A percentile compares a stretch with the other conserved stretches of the same genome.
Conservation (phyloP, 257 asterid genomes). For the Solanum clarkiae region DNA sequence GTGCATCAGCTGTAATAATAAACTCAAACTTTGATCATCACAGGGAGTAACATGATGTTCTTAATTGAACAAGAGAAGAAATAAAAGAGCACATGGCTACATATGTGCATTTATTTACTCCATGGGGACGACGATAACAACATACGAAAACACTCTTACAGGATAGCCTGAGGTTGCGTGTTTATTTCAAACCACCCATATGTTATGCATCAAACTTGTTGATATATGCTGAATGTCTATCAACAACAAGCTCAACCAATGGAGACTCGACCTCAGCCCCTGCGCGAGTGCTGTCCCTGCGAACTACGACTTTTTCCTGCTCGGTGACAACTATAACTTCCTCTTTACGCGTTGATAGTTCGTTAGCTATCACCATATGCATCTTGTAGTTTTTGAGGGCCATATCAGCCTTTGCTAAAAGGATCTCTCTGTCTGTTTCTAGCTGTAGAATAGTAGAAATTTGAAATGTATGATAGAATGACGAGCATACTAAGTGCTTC, state of each 20-base stretch:
- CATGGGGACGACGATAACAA: background rate
- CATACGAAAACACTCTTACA: background rate
- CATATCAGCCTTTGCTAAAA: conserved; percentile 55
- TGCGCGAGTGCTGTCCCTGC: conserved; percentile 32
- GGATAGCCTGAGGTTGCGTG: background rate
- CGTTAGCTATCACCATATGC: conserved; percentile 90
- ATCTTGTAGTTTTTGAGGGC: conserved; percentile 61
- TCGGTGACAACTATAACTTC: conserved; percentile 59
- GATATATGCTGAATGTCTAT: conserved; percentile 46
- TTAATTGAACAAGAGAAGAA: too few relatives aligned
- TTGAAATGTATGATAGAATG: background rate
- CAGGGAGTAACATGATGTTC: too few relatives aligned
- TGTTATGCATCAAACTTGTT: background rate
- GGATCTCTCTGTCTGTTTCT: conserved; percentile 75
- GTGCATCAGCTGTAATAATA: too few relatives aligned
- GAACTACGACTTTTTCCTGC: conserved; percentile 36
- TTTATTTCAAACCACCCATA: background rate
- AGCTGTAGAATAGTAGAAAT: conserved; percentile 22
- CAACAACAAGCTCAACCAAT: conserved; percentile 50
- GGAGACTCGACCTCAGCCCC: conserved; percentile 67
- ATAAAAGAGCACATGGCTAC: too few relatives aligned
- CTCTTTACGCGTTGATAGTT: conserved; percentile 78
- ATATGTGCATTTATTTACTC: background rate
- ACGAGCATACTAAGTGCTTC: too few relatives aligned
- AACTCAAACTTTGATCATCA: too few relatives aligned